Evolutionary conservation across 805 yeast species (phyloP).

Genomic region (Sugiyamaella valdiviana): DNA sequence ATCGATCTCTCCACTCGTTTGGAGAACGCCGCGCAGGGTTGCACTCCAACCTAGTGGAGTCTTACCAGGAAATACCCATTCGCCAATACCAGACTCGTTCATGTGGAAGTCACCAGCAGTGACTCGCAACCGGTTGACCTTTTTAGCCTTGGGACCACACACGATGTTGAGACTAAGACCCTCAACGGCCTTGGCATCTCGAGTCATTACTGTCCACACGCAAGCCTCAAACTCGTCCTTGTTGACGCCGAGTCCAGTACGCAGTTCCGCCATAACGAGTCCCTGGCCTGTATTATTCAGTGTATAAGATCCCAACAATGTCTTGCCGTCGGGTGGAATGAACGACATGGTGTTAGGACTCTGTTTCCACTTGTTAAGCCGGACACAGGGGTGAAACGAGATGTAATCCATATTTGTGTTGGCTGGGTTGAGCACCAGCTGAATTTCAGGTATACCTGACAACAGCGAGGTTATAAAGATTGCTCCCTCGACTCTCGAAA

Average conservation of each 20-base stretch:
- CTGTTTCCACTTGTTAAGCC: slow-evolving; percentile 45
- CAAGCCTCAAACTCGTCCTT: slow-evolving; percentile 59
- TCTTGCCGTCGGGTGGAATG: slow-evolving; percentile 84
- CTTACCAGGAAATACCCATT: slow-evolving; percentile 61
- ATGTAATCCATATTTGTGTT: slow-evolving; percentile 49
- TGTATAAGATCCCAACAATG: slow-evolving; percentile 55
- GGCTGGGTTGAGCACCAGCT: slow-evolving; percentile 42
- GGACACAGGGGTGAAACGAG: slow-evolving; percentile 65
- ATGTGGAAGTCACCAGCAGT: slow-evolving; percentile 73
- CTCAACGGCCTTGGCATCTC: slow-evolving; percentile 43
- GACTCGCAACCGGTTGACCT: slow-evolving; percentile 50
- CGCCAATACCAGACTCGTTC: slow-evolving; percentile 46
- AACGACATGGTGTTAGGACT: slow-evolving; percentile 51
- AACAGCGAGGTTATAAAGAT: slow-evolving; percentile 59
- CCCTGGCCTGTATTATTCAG: slow-evolving; percentile 46
- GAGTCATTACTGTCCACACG: slow-evolving; percentile 42
- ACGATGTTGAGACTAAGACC: slow-evolving; percentile 40
- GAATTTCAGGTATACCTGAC: slow-evolving; percentile 72
- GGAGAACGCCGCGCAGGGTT: slow-evolving; percentile 55
- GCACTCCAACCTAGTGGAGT: slow-evolving; percentile 62
- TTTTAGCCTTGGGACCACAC: slow-evolving; percentile 26
- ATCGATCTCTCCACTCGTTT: slow-evolving; percentile 20
- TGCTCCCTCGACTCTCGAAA: slow-evolving; percentile 48
- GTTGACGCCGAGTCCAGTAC: slow-evolving; percentile 46
- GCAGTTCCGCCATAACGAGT: slow-evolving; percentile 48